Conservation (phyloP, 73 alveolate species). For the Stentor coeruleus region DNA sequence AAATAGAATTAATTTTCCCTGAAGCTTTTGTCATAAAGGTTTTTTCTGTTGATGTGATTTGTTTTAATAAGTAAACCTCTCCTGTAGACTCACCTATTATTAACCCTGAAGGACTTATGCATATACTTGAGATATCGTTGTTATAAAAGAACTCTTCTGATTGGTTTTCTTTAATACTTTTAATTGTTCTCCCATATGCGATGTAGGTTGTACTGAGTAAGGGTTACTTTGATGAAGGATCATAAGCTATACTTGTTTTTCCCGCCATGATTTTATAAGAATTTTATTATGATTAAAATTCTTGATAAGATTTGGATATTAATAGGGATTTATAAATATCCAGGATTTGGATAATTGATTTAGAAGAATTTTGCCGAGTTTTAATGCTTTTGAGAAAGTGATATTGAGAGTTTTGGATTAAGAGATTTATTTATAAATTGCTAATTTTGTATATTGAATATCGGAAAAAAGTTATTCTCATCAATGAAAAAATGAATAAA, state of each 20-base stretch:
- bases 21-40: neutral
- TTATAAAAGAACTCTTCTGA: neutral
- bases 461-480: too few species aligned
- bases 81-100: neutral
- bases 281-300: too few species aligned
- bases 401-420: too few species aligned
- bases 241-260: neutral
- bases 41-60: neutral
- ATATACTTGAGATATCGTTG: neutral
- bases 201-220: neutral
- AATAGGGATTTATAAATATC: too few species aligned
- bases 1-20: slow-evolving; percentile 5
- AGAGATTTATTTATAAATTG: too few species aligned
- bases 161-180: neutral
- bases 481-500: too few species aligned
- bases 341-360: too few species aligned
- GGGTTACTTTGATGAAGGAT: slow-evolving; percentile 2
- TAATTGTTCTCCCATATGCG: neutral
- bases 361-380: too few species aligned
- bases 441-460: too few species aligned
- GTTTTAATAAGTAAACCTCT: neutral
- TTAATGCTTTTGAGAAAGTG: too few species aligned
- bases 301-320: too few species aligned
- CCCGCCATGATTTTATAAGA: slow-evolving; percentile 6
- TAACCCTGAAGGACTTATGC: neutral